Evolutionary conservation across 148 eudicot species (phyloP), one percentile per base, ranked within the genome.

Genomic region (Fagopyrum homotropicum): DNA sequence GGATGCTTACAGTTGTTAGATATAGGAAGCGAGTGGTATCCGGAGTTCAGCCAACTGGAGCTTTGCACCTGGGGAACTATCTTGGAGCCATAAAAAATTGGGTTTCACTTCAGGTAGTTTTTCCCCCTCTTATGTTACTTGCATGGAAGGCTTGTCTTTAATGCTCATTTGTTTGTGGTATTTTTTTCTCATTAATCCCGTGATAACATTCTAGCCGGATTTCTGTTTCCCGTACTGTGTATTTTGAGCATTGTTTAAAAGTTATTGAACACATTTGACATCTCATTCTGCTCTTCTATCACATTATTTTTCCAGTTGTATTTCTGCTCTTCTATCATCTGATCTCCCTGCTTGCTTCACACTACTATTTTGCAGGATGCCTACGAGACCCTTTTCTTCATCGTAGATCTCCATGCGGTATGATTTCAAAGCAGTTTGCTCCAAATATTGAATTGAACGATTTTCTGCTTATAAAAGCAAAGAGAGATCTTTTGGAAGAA

Each of bases 381-480:
- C 19, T 92, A 83, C 79, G 98, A 95, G 72, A 89, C 98, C 49
- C 76, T 89, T 45, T 95, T 95, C 86, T 95, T 95, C 82, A 95
- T 92, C 59, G 99, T 95, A 71, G 99, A 95, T 83, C 91, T 95
- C 78, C 98, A 95, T 79, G 99, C 99, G 91, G 99, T 95, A 95
- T 81, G 85, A 80, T 35, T 79, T 51, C 44, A 50, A 56, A 26
- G 73, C 64, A 56, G 5, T 45, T 77, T 56, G 3, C 40, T 73
- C 48, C 35, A 74, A 9, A 45, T 63, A 14, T 29, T 63, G 69
- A 29, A 72, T 55, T 74, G 40, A 17, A 35, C 11, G 14, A 16
- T 74, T 73, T 35, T 35, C 40, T 35, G 40, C 40, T 35, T 35
- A 35, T 35, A 35, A 35, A 35, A 35, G 40, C 40, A 1, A 35